Evolutionary conservation across 805 yeast genomes (phyloP), one percentile per base, ranked within the genome.

Genomic region (Saccharomycopsis olivae): DNA sequence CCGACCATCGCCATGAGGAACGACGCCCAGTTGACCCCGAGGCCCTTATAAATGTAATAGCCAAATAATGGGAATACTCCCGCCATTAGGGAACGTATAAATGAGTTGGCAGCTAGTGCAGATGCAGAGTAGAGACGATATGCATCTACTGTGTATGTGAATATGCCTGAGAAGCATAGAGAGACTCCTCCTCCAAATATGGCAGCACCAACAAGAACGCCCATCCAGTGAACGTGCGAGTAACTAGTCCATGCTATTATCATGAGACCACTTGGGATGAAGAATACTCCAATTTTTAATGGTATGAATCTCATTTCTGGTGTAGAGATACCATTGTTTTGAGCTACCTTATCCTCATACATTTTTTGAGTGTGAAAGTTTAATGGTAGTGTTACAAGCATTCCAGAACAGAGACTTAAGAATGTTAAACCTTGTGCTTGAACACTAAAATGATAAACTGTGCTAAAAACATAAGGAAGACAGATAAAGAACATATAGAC

Each of bases 161-260:
- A 78, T 43, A 75, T 68, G n/a, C 75, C 65, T 49, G 75, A 82
- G 58, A 80, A 80, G n/a, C 75, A 75, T 3, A 76, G 71, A 41
- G 75, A 68, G 30, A 77, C 56, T 2, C 75, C 74, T 51, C 70
- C 67, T 2, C 78, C 78, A 53, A 76, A 77, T 18, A 80, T 58
- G 3, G 62, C 69, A 14, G 75, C 65, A 2, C 87, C 88, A 23
- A 78, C 60, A 23, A 63, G 60, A 0, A 84, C 81, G 65, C 76
- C 71, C 30, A 78, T 65, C 78, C 81, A 79, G 38, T 65, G 73
- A 33, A 73, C 51, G 23, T 68, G 53, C 24, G 68, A 61, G 50
- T 75, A 61, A 1, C 81, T 78, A 25, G 78, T 68, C 87, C 86
- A 79, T 13, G 86, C 87, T 50, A 73, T 77, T 74, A 83, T 74